A percentile compares a stretch with the other conserved stretches of the same genome.
Evolutionary conservation across 148 eudicot genomes (phyloP).

Genomic region (Chenopodium berlandieri): DNA sequence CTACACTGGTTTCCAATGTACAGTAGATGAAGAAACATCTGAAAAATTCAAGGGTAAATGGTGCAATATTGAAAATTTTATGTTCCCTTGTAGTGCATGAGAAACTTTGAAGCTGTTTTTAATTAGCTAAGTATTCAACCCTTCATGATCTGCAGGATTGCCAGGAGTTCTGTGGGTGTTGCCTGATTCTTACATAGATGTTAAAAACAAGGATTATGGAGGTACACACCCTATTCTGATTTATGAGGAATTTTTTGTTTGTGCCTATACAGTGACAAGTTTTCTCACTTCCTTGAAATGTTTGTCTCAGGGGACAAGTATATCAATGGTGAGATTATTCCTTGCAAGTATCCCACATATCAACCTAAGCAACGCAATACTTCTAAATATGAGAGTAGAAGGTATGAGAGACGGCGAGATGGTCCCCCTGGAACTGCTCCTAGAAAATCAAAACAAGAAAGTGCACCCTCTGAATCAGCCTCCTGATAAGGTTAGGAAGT

Average conservation of each 20-base stretch:
- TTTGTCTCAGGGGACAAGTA: conserved; percentile 70
- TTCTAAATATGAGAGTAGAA: conserved; percentile 68
- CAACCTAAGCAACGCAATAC: conserved; percentile 68
- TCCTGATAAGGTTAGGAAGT: conserved; percentile 46
- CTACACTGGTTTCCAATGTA: conserved; percentile 97
- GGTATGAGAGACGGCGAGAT: conserved; percentile 77
- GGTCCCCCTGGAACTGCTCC: conserved; percentile 53
- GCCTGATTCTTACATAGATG: conserved; percentile 94
- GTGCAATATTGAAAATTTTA: not conserved
- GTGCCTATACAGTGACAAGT: not conserved
- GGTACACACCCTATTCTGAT: conserved; percentile 34
- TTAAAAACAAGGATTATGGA: conserved; percentile 94
- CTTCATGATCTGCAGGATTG: conserved; percentile 49
- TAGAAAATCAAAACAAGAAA: conserved; percentile 57
- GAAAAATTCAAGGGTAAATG: conserved; percentile 77
- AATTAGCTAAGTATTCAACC: not conserved
- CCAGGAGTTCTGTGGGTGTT: conserved; percentile 97
- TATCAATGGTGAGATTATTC: conserved; percentile 85
- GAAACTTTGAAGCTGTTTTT: not conserved
- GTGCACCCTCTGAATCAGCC: conserved; percentile 56
- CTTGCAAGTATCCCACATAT: conserved; percentile 86
- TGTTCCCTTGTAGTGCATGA: not conserved
- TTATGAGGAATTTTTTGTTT: not conserved
- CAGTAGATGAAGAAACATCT: conserved; percentile 89
- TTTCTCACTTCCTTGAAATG: not conserved